Percentiles rank a stretch among this genome's conserved stretches.
phyloP scores from a whole-genome alignment of 306 rosid species.

The Ochetophila trinervis region DNA sequence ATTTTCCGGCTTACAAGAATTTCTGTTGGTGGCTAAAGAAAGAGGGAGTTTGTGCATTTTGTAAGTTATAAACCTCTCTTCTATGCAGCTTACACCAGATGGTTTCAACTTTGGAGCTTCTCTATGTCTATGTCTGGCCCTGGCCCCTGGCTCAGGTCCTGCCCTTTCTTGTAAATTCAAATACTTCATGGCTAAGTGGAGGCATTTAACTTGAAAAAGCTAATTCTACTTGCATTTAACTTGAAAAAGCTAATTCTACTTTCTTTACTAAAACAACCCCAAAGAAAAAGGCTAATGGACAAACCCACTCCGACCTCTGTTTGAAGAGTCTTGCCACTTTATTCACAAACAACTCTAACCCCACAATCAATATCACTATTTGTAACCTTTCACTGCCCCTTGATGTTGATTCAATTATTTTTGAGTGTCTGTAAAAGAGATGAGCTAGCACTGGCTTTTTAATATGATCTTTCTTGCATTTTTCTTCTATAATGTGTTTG shows the following conservation, averaged over 20 bases:
- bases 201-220: slow-evolving; percentile 36
- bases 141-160: slow-evolving; percentile 38
- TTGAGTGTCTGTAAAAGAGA: slow-evolving; percentile 13
- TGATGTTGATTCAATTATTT: slow-evolving; percentile 15
- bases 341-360: slow-evolving; percentile 17
- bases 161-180: slow-evolving; percentile 41
- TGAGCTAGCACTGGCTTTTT: not conserved
- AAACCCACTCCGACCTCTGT: slow-evolving; percentile 5
- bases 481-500: too few species aligned
- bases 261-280: slow-evolving; percentile 21
- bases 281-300: slow-evolving; percentile 28
- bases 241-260: slow-evolving; percentile 37
- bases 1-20: slow-evolving; percentile 19
- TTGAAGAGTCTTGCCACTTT: slow-evolving; percentile 37
- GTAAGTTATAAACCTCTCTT: slow-evolving; percentile 41
- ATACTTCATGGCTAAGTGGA: slow-evolving; percentile 23
- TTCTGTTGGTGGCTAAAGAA: slow-evolving; percentile 19
- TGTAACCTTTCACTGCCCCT: slow-evolving; percentile 11
- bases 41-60: slow-evolving; percentile 51
- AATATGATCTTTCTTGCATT: not conserved
- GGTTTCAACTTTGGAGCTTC: slow-evolving; percentile 27
- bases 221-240: slow-evolving; percentile 41
- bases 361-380: slow-evolving; percentile 1
- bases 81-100: slow-evolving; percentile 32
- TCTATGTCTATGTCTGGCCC: slow-evolving; percentile 25